These are phyloP conservation scores for Millerago galiae DNA, from an alignment of 805 yeast species.

Conservation along the genomic window DNA sequence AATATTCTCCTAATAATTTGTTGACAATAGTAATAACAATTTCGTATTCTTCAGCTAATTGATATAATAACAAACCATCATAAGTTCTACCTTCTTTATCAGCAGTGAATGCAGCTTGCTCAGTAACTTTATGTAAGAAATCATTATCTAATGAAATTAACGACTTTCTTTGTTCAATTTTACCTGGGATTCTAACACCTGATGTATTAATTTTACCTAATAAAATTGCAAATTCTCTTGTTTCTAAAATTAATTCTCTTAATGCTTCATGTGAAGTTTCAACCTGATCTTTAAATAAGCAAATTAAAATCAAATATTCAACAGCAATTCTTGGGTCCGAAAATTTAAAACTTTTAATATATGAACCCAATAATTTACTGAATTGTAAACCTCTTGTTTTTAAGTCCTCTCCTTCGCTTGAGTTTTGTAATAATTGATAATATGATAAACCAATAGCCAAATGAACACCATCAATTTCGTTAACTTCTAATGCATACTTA, in stretches of 20 bases:
- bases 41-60: conserved; percentile 81
- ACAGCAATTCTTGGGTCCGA: conserved; percentile 88
- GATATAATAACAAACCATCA: conserved; percentile 82
- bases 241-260: conserved; percentile 76
- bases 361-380: conserved; percentile 68
- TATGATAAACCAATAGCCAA: conserved; percentile 75
- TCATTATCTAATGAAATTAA: conserved; percentile 56
- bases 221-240: conserved; percentile 74
- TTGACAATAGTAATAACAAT: conserved; percentile 72
- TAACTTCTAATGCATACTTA: conserved; percentile 50
- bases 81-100: conserved; percentile 86
- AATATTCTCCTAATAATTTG: conserved; percentile 68
- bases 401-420: conserved; percentile 28
- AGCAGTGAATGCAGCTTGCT: conserved; percentile 78
- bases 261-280: conserved; percentile 69
- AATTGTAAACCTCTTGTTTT: conserved; percentile 34
- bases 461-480: conserved; percentile 85
- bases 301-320: conserved; percentile 75
- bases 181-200: conserved; percentile 77
- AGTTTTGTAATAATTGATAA: conserved; percentile 58
- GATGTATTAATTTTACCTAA: conserved; percentile 79
- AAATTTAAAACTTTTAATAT: conserved; percentile 74
- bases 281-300: conserved; percentile 45
- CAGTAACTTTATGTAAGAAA: conserved; percentile 67
- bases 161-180: conserved; percentile 69